phyloP scores from a whole-genome alignment of 2,329 filamentous ascomycete genomes.

The Fusarium denticulatum region DNA sequence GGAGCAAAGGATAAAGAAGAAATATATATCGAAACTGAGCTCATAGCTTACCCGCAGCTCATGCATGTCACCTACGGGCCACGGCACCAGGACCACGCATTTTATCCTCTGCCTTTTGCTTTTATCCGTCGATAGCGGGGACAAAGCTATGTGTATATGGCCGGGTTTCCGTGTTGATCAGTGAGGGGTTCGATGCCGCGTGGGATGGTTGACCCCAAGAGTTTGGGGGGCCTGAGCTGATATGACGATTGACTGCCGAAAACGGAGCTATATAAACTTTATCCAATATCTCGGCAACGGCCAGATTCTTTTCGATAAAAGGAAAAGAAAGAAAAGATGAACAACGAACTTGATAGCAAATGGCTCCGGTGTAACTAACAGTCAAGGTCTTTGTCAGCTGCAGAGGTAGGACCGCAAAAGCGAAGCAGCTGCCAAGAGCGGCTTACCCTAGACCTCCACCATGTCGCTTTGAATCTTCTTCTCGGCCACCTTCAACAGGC shows the following conservation, averaged over 20 bases:
- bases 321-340: neutral
- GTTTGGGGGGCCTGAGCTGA: slow-evolving; percentile 22
- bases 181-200: slow-evolving; percentile 25
- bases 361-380: neutral
- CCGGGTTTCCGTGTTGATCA: slow-evolving; percentile 20
- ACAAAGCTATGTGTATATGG: slow-evolving; percentile 3
- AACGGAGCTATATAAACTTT: neutral
- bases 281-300: neutral
- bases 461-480: neutral
- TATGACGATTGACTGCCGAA: slow-evolving; percentile 5
- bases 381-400: slow-evolving; percentile 1
- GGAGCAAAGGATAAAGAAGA: neutral
- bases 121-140: slow-evolving; percentile 20
- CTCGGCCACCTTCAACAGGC: neutral
- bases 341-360: neutral
- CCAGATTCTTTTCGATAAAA: neutral
- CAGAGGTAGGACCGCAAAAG: neutral
- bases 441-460: slow-evolving; percentile 20
- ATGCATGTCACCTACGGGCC: neutral
- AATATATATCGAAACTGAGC: slow-evolving; percentile 5
- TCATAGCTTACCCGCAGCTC: neutral
- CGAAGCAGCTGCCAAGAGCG: neutral
- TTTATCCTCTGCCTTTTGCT: neutral
- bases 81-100: slow-evolving; percentile 20
- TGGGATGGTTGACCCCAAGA: slow-evolving; percentile 23